Evolutionary conservation across 176 grass and related monocot genomes (phyloP).

Genomic region (Puya raimondii): DNA sequence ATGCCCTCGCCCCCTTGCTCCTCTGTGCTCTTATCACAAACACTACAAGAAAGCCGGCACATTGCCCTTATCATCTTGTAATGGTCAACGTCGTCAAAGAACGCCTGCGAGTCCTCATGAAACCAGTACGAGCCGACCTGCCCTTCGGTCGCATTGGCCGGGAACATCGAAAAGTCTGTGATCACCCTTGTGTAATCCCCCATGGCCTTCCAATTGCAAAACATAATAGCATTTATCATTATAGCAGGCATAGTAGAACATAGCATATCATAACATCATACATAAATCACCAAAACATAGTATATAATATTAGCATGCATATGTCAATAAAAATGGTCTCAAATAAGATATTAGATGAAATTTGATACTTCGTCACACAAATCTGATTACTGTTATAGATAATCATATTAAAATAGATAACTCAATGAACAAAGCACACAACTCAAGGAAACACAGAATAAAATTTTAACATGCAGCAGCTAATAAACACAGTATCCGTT

Average conservation of each 20-base stretch:
- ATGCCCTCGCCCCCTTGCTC: constrained; percentile 30
- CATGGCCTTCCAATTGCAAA: constrained; percentile 33
- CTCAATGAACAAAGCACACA: too few relatives aligned
- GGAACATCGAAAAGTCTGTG: constrained; percentile 65
- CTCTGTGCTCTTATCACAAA: constrained; percentile 71
- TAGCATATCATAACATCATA: not conserved
- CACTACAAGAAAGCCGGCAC: constrained; percentile 92
- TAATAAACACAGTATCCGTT: too few relatives aligned
- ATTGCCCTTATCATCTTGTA: constrained; percentile 90
- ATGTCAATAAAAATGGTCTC: not conserved
- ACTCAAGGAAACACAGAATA: too few relatives aligned
- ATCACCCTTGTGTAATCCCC: constrained; percentile 84
- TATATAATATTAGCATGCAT: not conserved
- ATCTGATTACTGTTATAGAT: not conserved
- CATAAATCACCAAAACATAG: not conserved
- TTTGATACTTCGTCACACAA: not conserved
- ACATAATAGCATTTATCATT: not conserved
- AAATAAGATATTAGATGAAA: not conserved
- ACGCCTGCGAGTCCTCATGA: constrained; percentile 83
- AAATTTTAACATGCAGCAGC: too few relatives aligned
- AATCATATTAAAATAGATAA: not conserved
- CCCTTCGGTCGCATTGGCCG: constrained; percentile 36
- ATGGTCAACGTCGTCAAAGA: constrained; percentile 75
- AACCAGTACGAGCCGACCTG: constrained; percentile 74
- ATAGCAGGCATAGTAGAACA: not conserved